phyloP scores from a whole-genome alignment of 75 land plant genomes.

The Picea glauca region DNA sequence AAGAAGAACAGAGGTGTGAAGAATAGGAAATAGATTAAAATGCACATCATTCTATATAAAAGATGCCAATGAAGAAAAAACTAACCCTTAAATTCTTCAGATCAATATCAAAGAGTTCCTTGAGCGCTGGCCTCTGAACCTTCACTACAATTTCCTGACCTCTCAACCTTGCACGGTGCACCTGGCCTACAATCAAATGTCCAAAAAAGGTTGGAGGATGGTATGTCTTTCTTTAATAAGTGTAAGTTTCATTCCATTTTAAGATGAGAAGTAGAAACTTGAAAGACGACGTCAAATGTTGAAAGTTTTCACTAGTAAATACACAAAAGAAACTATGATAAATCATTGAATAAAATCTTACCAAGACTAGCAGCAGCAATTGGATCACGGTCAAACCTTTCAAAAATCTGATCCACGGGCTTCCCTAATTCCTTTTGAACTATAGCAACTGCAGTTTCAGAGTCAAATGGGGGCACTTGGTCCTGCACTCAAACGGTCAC shows the following conservation, averaged over 20 bases:
- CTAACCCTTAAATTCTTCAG: slow-evolving; percentile 92
- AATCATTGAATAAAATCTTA: slow-evolving; percentile 18
- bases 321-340: background rate
- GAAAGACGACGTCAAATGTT: background rate
- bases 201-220: background rate
- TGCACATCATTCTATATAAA: background rate
- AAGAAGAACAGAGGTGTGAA: background rate
- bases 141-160: slow-evolving; percentile 97
- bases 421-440: slow-evolving; percentile 90
- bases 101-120: slow-evolving; percentile 96
- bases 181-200: slow-evolving; percentile 64
- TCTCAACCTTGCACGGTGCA: slow-evolving; percentile 83
- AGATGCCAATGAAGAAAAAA: background rate
- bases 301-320: background rate
- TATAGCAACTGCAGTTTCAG: slow-evolving; percentile 78
- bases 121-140: slow-evolving; percentile 97
- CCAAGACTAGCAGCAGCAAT: slow-evolving; percentile 99
- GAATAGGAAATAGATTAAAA: background rate
- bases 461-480: slow-evolving; percentile 99
- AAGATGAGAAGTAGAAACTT: background rate
- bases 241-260: too few relatives aligned
- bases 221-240: background rate
- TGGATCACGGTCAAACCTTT: slow-evolving; percentile 90
- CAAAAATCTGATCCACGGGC: slow-evolving; percentile 65
- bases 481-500: slow-evolving; percentile 47